A percentile compares a stretch with the other conserved stretches of the same genome.
These are phyloP conservation scores for Trichoderma guizhouense DNA, from an alignment of 2,329 filamentous ascomycete species.

Conservation along the genomic window DNA sequence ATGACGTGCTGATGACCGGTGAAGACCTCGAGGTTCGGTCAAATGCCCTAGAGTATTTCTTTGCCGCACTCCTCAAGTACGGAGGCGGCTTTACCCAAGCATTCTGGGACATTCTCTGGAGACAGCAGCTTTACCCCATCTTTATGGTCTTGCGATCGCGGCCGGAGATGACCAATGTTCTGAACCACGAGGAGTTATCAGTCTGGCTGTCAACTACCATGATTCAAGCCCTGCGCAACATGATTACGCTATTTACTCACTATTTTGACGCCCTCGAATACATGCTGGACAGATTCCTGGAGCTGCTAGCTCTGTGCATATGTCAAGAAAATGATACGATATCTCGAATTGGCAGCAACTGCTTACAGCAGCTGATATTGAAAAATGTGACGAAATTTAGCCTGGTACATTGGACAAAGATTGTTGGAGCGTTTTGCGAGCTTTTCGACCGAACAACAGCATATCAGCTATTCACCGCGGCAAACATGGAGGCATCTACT, in stretches of 20 bases:
- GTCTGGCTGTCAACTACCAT: constrained; percentile 99
- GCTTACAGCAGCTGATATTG: constrained; percentile 90
- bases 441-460: constrained; percentile 93
- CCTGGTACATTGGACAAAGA: constrained; percentile 84
- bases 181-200: constrained; percentile 93
- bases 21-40: constrained; percentile 95
- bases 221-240: constrained; percentile 96
- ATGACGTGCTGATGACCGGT: constrained; percentile 98
- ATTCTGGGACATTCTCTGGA: constrained; percentile 98
- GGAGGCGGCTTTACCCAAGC: constrained; percentile 87
- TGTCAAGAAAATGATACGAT: constrained; percentile 99
- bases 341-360: constrained; percentile 96
- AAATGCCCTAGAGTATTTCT: constrained; percentile 90
- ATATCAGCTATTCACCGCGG: constrained; percentile 90
- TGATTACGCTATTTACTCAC: constrained; percentile 98
- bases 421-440: constrained; percentile 93
- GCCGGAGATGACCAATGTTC: constrained; percentile 91
- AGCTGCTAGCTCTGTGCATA: constrained; percentile 91
- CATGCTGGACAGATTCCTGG: constrained; percentile 96
- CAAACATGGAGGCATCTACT: constrained; percentile 52
- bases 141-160: constrained; percentile 97
- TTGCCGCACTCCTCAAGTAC: constrained; percentile 86
- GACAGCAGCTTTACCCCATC: constrained; percentile 94
- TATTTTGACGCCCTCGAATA: constrained; percentile 96
- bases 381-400: constrained; percentile 95